Evolutionary conservation across 805 yeast species (phyloP).

Genomic region (Pichia cabralensis): DNA sequence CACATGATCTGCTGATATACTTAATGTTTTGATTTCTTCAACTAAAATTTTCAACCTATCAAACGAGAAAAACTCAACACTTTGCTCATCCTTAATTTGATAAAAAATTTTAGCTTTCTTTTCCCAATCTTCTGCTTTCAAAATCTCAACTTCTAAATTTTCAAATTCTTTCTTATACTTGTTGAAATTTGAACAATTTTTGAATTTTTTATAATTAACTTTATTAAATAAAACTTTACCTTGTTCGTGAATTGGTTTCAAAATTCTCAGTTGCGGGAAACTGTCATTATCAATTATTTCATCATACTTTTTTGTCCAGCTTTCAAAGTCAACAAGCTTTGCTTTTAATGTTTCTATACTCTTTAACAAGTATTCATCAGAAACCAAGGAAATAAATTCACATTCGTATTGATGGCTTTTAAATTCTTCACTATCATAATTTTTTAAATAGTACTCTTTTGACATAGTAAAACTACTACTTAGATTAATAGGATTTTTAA

Average conservation of each 20-base stretch:
- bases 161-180: constrained; percentile 15
- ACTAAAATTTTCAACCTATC: constrained; percentile 31
- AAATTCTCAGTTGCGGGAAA: constrained; percentile 36
- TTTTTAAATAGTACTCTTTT: constrained; percentile 24
- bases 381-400: constrained; percentile 34
- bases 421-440: constrained; percentile 4
- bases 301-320: constrained; percentile 43
- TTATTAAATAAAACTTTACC: constrained; percentile 39
- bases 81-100: constrained; percentile 16
- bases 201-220: constrained; percentile 2
- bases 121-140: constrained; percentile 39
- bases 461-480: constrained; percentile 26
- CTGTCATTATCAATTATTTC: constrained; percentile 29
- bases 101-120: constrained; percentile 46
- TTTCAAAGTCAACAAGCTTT: constrained; percentile 35
- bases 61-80: constrained; percentile 8
- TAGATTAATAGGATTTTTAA: constrained; percentile 17
- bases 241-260: constrained; percentile 38
- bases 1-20: constrained; percentile 48
- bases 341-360: constrained; percentile 29
- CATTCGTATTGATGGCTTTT: constrained; percentile 9
- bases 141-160: constrained; percentile 32
- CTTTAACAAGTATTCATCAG: constrained; percentile 42
- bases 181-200: not conserved
- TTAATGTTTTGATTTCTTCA: constrained; percentile 37